Evolutionary conservation across 495 filamentous ascomycete species (phyloP).

Genomic region (Tetracladium setigerum): DNA sequence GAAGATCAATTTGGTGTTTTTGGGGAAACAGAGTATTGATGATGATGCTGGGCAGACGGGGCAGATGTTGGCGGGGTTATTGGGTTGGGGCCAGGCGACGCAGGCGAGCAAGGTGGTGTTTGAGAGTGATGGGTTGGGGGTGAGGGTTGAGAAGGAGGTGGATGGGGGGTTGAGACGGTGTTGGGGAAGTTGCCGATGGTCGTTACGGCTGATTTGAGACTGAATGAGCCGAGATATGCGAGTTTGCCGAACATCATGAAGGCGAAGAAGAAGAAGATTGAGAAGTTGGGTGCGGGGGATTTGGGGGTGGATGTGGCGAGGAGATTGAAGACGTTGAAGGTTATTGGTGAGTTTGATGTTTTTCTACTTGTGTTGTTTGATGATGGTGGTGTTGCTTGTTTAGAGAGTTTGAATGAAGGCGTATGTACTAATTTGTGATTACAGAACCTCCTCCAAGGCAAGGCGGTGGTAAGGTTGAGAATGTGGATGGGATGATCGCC

Average conservation of each 20-base stretch:
- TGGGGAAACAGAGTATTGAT: slow-evolving; percentile 97
- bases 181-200: slow-evolving; percentile 77
- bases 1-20: slow-evolving; percentile 80
- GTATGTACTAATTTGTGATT: slow-evolving; percentile 21
- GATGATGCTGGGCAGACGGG: slow-evolving; percentile 94
- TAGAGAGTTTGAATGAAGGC: not conserved
- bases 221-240: slow-evolving; percentile 94
- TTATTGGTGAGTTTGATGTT: slow-evolving; percentile 54
- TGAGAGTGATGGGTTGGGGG: slow-evolving; percentile 43
- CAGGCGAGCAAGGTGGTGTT: slow-evolving; percentile 80
- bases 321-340: slow-evolving; percentile 81
- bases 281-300: slow-evolving; percentile 81
- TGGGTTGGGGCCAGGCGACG: slow-evolving; percentile 91
- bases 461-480: slow-evolving; percentile 93
- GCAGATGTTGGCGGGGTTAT: slow-evolving; percentile 90
- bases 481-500: slow-evolving; percentile 85
- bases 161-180: slow-evolving; percentile 94
- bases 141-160: slow-evolving; percentile 81
- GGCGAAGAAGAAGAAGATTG: slow-evolving; percentile 98
- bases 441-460: slow-evolving; percentile 80
- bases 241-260: slow-evolving; percentile 99
- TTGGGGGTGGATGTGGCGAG: slow-evolving; percentile 65
- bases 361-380: not conserved
- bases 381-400: not conserved
- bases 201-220: slow-evolving; percentile 86